Conservation (phyloP, 2,329 filamentous ascomycete genomes). For the Cyanodermella asteris region DNA sequence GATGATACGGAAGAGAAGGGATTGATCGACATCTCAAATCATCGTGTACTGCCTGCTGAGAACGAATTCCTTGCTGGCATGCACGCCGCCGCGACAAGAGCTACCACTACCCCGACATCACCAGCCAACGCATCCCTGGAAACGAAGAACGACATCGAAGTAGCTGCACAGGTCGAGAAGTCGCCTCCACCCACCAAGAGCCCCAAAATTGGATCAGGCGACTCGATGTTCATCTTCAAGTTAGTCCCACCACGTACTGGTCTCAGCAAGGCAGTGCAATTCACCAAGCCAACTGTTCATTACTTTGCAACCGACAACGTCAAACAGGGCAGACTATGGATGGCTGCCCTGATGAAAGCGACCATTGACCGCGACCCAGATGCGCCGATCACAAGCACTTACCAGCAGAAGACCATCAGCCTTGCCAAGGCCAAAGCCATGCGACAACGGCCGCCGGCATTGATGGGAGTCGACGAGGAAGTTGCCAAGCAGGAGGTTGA, state of each 20-base stretch:
- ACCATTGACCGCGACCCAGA: slow-evolving; percentile 80
- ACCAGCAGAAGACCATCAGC: slow-evolving; percentile 92
- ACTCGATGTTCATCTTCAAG: slow-evolving; percentile 92
- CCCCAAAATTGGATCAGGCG: slow-evolving; percentile 21
- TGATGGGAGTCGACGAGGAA: slow-evolving; percentile 41
- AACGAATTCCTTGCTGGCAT: slow-evolving; percentile 76
- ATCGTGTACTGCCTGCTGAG: slow-evolving; percentile 85
- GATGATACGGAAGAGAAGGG: slow-evolving; percentile 83
- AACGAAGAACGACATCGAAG: slow-evolving; percentile 18
- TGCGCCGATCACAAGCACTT: slow-evolving; percentile 65
- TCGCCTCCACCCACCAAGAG: slow-evolving; percentile 16
- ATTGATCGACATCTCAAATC: slow-evolving; percentile 90
- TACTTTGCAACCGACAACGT: slow-evolving; percentile 92
- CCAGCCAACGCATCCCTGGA: slow-evolving; percentile 19
- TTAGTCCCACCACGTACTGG: slow-evolving; percentile 76
- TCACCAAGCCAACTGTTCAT: slow-evolving; percentile 91
- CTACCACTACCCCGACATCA: slow-evolving; percentile 45
- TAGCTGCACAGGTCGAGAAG: slow-evolving; percentile 16
- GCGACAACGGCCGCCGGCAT: slow-evolving; percentile 70
- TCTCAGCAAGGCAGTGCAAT: slow-evolving; percentile 76
- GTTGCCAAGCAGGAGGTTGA: too few relatives aligned
- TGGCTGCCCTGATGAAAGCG: slow-evolving; percentile 96
- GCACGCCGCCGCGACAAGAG: slow-evolving; percentile 77
- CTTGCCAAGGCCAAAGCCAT: slow-evolving; percentile 70
- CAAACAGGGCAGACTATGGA: slow-evolving; percentile 78